Conservation (phyloP, 2,329 filamentous ascomycete species). For the Penicillium sp. region DNA sequence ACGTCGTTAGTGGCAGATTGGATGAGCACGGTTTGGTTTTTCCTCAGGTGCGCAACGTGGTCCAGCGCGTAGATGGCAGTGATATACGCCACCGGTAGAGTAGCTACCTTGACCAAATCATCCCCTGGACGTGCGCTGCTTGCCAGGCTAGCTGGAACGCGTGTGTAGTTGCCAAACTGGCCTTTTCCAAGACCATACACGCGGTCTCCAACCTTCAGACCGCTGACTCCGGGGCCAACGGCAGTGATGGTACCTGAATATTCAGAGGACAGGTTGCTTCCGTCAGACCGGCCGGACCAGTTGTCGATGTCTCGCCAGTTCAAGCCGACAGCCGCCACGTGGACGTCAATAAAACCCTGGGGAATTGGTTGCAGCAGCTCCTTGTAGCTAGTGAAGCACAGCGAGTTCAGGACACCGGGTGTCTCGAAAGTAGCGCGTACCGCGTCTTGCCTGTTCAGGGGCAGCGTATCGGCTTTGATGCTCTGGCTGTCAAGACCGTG, state of each 20-base stretch:
- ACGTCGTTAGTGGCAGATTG: background rate
- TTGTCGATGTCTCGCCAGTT: background rate
- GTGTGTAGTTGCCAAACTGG: constrained; percentile 20
- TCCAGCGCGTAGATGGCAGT: background rate
- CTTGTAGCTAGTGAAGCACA: background rate
- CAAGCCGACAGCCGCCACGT: background rate
- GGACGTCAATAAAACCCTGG: background rate
- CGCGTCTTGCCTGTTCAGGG: background rate
- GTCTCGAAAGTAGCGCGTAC: background rate
- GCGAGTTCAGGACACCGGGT: background rate
- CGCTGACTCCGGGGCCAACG: background rate
- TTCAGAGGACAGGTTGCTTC: background rate
- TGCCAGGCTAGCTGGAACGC: constrained; percentile 18
- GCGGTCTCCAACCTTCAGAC: constrained; percentile 11
- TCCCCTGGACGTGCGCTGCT: too few species aligned
- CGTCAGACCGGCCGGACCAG: background rate
- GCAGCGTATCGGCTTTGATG: too few species aligned
- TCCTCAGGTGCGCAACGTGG: background rate
- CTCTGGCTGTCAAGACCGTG: background rate
- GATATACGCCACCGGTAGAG: background rate
- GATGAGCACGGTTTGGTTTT: background rate
- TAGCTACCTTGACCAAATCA: background rate
- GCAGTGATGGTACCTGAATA: background rate
- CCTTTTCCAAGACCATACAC: constrained; percentile 12
- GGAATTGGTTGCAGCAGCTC: background rate